These are phyloP conservation scores for Eremothecium gossypii DNA, from an alignment of 1,139 yeast genomes.

Conservation along the genomic window DNA sequence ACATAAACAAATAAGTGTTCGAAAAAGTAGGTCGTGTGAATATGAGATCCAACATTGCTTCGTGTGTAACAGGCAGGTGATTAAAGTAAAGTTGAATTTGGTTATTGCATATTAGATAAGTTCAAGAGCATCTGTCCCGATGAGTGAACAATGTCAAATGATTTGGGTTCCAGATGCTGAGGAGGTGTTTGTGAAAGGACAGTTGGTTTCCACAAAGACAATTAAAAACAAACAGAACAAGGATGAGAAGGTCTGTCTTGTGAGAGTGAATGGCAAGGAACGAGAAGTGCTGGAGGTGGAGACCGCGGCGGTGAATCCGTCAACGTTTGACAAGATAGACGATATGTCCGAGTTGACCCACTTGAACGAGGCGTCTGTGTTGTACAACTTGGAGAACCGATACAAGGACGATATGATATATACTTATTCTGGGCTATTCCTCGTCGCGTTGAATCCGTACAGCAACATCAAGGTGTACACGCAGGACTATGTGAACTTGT, in stretches of 20 bases:
- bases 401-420: constrained; percentile 74
- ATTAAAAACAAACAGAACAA: constrained; percentile 17
- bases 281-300: constrained; percentile 44
- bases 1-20: too few species aligned
- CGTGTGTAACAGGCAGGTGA: not conserved
- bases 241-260: constrained; percentile 13
- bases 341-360: constrained; percentile 96
- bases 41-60: too few species aligned
- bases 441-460: constrained; percentile 95
- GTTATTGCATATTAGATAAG: constrained; percentile 1
- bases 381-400: constrained; percentile 74
- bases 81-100: not conserved
- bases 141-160: constrained; percentile 25
- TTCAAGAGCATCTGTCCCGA: constrained; percentile 4
- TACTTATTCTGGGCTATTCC: constrained; percentile 73
- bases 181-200: constrained; percentile 60
- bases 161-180: constrained; percentile 79
- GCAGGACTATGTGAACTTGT: constrained; percentile 44
- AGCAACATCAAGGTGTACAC: constrained; percentile 67
- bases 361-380: constrained; percentile 88
- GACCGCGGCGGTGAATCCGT: constrained; percentile 60
- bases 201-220: constrained; percentile 32
- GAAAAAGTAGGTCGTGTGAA: too few species aligned
- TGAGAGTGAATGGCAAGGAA: constrained; percentile 21
- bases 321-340: constrained; percentile 82